Evolutionary conservation across 2,329 filamentous ascomycete genomes (phyloP), one percentile per base, ranked within the genome.

Genomic region (Colletotrichum sp.): DNA sequence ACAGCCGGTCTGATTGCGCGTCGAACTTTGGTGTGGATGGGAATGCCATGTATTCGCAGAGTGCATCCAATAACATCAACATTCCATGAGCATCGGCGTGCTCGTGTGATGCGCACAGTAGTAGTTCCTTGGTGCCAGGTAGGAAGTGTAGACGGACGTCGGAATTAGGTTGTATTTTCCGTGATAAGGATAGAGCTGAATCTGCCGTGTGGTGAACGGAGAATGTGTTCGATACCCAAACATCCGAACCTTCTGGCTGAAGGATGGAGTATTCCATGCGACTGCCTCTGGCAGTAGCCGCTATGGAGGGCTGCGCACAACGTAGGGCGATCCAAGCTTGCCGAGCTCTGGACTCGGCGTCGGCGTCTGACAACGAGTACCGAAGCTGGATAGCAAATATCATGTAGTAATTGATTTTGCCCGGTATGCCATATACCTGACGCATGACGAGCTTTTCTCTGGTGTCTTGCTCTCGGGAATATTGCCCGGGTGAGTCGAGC

Each of bases 231-330:
- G 18, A 24, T n/a, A 28, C 28, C 70, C 70, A 72, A 10, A 28
- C 63, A 21, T 48, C 32, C 8, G 60, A 28, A 32, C 24, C 13
- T 21, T n/a, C 26, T 7, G 24, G n/a, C 8, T 21, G 15, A 21
- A 72, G 7, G 1, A 26, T 21, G 3, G 28, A 26, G 15, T 21
- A 61, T 4, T 13, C 32, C 55, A 72, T 61, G 4, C 28, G 13
- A 12, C 5, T 52, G 18, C 52, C 63, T 16, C 16, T 21, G 24
- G 36, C 28, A 7, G 34, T n/a, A 13, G 24, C 18, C 3, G 48
- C 70, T 18, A 72, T 67, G 12, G 70, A 72, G n/a, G 70, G 70
- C n/a, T 72, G 70, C 26, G 26, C 28, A 26, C 64, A 67, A 9
- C 64, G 52, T 21, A 72, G 16, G 8, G 55, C n/a, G 28, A 67